Evolutionary conservation across 768 basidiomycete genomes (phyloP), one percentile per base, ranked within the genome.

Genomic region (Rubroboletus pulcherrimus): DNA sequence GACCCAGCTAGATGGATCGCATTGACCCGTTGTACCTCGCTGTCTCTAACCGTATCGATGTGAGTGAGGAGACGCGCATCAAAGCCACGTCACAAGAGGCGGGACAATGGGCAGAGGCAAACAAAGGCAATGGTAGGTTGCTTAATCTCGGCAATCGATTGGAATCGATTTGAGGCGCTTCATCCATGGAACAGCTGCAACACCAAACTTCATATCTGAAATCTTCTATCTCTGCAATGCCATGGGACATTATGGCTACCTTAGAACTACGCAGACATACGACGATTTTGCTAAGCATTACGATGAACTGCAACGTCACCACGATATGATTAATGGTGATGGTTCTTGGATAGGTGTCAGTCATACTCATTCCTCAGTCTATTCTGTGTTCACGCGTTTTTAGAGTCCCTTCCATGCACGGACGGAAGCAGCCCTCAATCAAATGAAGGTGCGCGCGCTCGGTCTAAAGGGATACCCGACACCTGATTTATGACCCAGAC

Each of bases 121-220:
- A 84, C 72, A 72, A 57, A 65, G 73, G 77, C 41, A 70, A 70
- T 48, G 81, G 86, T 84, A 57, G 45, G 67, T 39, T 29, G 6
- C 24, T 38, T 5, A 7, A 19, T 50, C 5, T 34, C 21, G 1
- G 19, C 11, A 8, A 26, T 24, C 10, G 12, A 47, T 1, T 6
- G 19, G 5, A 10, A 24, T 29, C 5, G 29, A 48, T 3, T 5
- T 10, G 6, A 12, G 38, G 35, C 14, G 10, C 31, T 47, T 51
- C 34, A 60, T 37, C 7, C 47, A n/a, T 19, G 44, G 41, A 43
- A 63, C 63, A 84, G 85, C 80, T n/a, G 68, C 82, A 4, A 68
- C 85, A 6, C 85, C 90, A 3, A 97, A 97, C 68, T 99, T 99
- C 72, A 93, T 98, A 59, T 93, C 96, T 7, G 87, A 98, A 42